Base-by-base conservation (phyloP, 768 basidiomycete species). In the Rhizopogon vulgaris region DNA sequence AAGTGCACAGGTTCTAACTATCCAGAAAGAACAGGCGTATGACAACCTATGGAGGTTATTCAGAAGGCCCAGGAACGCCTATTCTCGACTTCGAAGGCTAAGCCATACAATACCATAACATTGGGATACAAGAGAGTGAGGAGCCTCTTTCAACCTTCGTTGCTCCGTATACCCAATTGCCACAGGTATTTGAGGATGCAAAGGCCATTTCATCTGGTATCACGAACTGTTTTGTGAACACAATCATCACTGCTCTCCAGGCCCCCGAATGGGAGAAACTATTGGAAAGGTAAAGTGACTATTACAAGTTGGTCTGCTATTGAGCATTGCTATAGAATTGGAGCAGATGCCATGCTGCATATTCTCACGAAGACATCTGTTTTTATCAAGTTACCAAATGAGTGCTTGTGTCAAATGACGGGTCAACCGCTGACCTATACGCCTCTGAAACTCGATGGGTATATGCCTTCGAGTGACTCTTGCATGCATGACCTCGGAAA, bases 391-490 rank as follows among this genome's bases (percentile, higher is more conserved):
- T 68, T 96, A 18, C 87, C 87, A 0, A 95, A 96, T 60, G 83
- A 80, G 17, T 94, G 91, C 61, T 77, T 85, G 36, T 87, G 87
- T 55, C 94, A 98, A 66, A 64, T 96, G 52, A 80, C 85, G 0
- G 94, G 94, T 4, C 73, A 74, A 34, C 84, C 88, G 0, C 64
- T 95, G 22, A 70, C 82, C 24, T 74, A 77, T 36, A 57, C 67
- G 12, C 56, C 69, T 58, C 66, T 67, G 1, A 51, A 37, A 3
- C 47, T 47, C 0, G 49, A 52, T 5, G 53, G 51, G 18, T 52
- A 53, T 24, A 53, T 69, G 36, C 45, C 38, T 28, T 9, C 27
- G 37, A 38, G 52, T 2, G 50, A 25, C 3, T 58, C 48, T 12
- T 17, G 27, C 6, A 38, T 39, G 11, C 18, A 22, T 22, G 53